Base-by-base conservation (phyloP, 371 early-diverging fungal species). In the Coelomomyces lativittatus region DNA sequence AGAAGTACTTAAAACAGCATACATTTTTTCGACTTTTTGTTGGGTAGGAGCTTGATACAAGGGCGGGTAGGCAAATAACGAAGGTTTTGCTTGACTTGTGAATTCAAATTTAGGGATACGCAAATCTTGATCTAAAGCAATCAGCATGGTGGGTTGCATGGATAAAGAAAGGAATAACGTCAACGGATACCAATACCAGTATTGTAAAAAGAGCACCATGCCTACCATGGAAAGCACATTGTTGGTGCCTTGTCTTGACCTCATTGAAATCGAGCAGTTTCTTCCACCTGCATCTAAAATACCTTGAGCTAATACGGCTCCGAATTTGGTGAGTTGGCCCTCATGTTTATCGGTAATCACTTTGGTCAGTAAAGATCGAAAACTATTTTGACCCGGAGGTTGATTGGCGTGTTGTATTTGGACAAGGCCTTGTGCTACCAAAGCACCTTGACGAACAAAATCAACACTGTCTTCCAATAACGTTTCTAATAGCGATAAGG, bases 171-270 rank as follows among this genome's bases (percentile, higher is more conserved):
- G 59, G 63, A 97, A 90, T 61, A 91, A 92, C 34, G 87, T 83
- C 55, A 97, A 64, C 30, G 98, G 98, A 71, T 89, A 95, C 98
- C 98, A 99, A 77, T 90, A 92, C 99, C 99, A 98, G 66, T 88
- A 93, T 64, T 98, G 95, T 21, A 89, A 85, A 59, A 98, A 98
- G 30, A 99, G 67, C 8, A 89, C 85, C 73, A 87, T 87, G 34
- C 97, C 98, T 11, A 86, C 89, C 56, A 97, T 82, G 25, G 93
- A 90, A n/a, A 83, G 73, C 77, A 86, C 85, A 56, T 85, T 85
- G 37, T 81, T 69, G 54, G 89, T 82, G 3, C 92, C 92, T 24
- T 81, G 80, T n/a, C 73, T 76, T 27, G 91, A 85, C 37, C 80
- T 80, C 36, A 98, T 67, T 1, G 88, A 85, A 46, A 98, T 86